Conservation (phyloP, 2,329 filamentous ascomycete genomes). For the Apiospora sp. region DNA sequence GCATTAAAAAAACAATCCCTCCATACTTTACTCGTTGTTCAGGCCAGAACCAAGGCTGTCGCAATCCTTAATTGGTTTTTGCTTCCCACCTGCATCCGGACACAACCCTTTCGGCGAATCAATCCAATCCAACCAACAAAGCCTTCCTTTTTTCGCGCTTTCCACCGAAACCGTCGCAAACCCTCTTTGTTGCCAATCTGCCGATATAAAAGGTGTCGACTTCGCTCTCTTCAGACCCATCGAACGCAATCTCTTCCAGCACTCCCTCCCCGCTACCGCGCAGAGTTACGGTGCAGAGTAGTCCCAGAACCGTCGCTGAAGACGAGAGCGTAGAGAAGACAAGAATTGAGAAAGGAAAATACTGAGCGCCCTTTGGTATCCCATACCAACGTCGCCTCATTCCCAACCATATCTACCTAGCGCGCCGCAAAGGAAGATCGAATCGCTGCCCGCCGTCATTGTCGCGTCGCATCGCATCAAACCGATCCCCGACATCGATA, state of each 20-base stretch:
- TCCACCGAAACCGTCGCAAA: conserved; percentile 1
- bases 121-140: not conserved
- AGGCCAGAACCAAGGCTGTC: conserved; percentile 12
- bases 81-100: conserved; percentile 20
- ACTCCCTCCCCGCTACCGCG: conserved; percentile 35
- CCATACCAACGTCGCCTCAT: conserved; percentile 21
- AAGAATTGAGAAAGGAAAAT: conserved; percentile 33
- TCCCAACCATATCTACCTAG: conserved; percentile 29
- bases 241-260: conserved; percentile 26
- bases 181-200: not conserved
- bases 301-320: conserved; percentile 40
- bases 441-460: conserved; percentile 39
- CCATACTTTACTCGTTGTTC: not conserved
- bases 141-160: conserved; percentile 14
- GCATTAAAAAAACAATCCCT: conserved; percentile 6
- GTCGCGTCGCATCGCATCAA: conserved; percentile 37
- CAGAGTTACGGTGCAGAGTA: conserved; percentile 44
- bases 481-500: conserved; percentile 41
- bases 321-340: conserved; percentile 37
- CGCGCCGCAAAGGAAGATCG: conserved; percentile 35
- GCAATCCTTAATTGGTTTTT: conserved; percentile 25
- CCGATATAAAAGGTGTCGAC: conserved; percentile 35
- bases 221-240: not conserved
- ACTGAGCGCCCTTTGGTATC: conserved; percentile 25
- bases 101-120: conserved; percentile 14